A percentile compares a stretch with the other conserved stretches of the same genome.
Evolutionary conservation across 1,139 yeast genomes (phyloP).

Genomic region (Nakaseomyces nivariensis): DNA sequence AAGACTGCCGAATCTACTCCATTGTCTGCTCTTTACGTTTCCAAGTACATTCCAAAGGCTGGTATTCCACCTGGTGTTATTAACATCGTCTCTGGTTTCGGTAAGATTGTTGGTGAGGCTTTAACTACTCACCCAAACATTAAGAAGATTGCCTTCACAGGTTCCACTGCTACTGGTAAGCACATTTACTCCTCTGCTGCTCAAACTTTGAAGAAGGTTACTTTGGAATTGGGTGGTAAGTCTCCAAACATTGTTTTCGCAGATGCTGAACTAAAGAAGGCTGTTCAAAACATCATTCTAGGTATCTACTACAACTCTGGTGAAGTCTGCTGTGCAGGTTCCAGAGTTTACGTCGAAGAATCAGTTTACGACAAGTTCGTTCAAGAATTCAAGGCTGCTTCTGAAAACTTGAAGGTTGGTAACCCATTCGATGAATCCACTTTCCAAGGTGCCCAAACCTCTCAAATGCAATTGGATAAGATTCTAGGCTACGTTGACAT

Average conservation of each 20-base stretch:
- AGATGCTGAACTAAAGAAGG: slow-evolving; percentile 42
- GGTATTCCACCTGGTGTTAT: slow-evolving; percentile 52
- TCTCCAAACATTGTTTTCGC: slow-evolving; percentile 51
- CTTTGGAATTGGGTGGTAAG: slow-evolving; percentile 56
- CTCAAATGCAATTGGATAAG: slow-evolving; percentile 44
- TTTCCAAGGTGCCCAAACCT: slow-evolving; percentile 57
- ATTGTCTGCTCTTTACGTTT: slow-evolving; percentile 45
- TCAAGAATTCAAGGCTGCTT: slow-evolving; percentile 38
- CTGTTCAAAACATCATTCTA: slow-evolving; percentile 37
- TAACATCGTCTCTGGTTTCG: slow-evolving; percentile 49
- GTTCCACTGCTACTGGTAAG: slow-evolving; percentile 54
- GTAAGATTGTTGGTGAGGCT: slow-evolving; percentile 50
- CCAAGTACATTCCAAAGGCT: slow-evolving; percentile 41
- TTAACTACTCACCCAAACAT: slow-evolving; percentile 42
- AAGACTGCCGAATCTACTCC: slow-evolving; percentile 57
- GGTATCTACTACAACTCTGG: slow-evolving; percentile 52
- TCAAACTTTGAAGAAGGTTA: slow-evolving; percentile 44
- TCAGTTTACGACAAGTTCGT: slow-evolving; percentile 44
- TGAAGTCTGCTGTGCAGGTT: slow-evolving; percentile 60
- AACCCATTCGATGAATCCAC: slow-evolving; percentile 49
- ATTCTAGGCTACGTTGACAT: slow-evolving; percentile 46
- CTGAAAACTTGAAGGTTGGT: slow-evolving; percentile 43
- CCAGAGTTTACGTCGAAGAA: slow-evolving; percentile 51
- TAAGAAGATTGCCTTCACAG: slow-evolving; percentile 52
- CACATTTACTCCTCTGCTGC: slow-evolving; percentile 47